A percentile compares a stretch with the other conserved stretches of the same genome.
These are phyloP conservation scores for Aspergillus flavus DNA, from an alignment of 2,329 filamentous ascomycete genomes.

Conservation along the genomic window DNA sequence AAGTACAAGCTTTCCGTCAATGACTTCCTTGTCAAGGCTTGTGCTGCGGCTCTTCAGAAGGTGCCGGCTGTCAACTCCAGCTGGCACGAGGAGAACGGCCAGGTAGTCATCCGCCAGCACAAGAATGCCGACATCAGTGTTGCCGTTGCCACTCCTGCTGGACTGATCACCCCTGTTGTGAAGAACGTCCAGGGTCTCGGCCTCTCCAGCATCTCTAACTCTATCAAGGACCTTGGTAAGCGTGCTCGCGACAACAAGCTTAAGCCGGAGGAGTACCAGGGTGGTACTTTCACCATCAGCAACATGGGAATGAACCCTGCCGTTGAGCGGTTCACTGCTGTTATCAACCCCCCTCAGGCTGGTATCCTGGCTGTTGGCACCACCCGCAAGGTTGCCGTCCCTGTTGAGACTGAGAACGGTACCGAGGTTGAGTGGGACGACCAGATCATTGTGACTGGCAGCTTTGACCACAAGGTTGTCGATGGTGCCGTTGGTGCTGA, in stretches of 20 bases:
- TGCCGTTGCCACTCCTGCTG: conserved; percentile 87
- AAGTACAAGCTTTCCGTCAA: conserved; percentile 99
- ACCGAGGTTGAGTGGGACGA: conserved; percentile 88
- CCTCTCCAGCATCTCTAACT: conserved; percentile 80
- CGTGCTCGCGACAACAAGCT: conserved; percentile 95
- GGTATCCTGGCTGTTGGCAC: conserved; percentile 94
- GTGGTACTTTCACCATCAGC: conserved; percentile 97
- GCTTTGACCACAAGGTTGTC: conserved; percentile 99
- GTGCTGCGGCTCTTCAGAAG: conserved; percentile 84
- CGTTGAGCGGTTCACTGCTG: conserved; percentile 94
- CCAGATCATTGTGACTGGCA: conserved; percentile 90
- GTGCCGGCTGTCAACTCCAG: conserved; percentile 94
- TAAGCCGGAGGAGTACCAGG: conserved; percentile 99
- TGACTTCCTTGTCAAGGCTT: conserved; percentile 98
- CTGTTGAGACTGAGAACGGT: conserved; percentile 81
- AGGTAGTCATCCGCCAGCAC: conserved; percentile 84
- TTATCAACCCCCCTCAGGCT: conserved; percentile 98
- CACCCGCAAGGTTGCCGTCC: conserved; percentile 91
- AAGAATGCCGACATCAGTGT: conserved; percentile 93
- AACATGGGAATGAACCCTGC: conserved; percentile 99
- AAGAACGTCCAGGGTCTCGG: conserved; percentile 84
- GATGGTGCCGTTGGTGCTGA: conserved; percentile 95
- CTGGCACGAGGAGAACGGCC: conserved; percentile 78
- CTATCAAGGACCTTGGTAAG: conserved; percentile 96
- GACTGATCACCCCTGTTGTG: conserved; percentile 97